Evolutionary conservation across 257 asterid genomes (phyloP), one percentile per base, ranked within the genome.

Genomic region (Pogostemon cablin): DNA sequence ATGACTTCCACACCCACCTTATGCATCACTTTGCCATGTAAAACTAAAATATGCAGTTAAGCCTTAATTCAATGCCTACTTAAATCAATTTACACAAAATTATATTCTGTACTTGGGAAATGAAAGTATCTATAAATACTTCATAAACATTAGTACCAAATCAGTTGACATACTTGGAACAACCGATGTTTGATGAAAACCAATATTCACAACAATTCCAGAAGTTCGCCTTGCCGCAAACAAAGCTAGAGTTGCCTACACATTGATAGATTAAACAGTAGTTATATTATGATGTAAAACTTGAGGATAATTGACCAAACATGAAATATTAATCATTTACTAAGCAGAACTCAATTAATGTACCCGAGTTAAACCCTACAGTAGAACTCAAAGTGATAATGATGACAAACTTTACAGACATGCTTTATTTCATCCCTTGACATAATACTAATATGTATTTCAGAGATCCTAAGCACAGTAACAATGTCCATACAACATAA

Each of bases 201-300:
- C 99, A 75, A 91, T 82, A 81, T 93, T 93, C 71, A 93, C 95
- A 67, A 89, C 95, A 78, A 93, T 87, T 80, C 99, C 99, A 20
- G 96, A 93, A 49, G 87, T 87, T 71, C 89, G 74, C 79, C 84
- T 86, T 47, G 99, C 98, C 6, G 99, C 93, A 76, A 93, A 86
- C 82, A 91, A 83, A 79, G 98, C 95, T 85, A 93, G 83, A 75
- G 90, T 85, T 41, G 96, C 99, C 99, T 93, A 65, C 75, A 83
- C 39, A 68, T 68, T 38, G 58, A 72, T 15, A 48, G 71, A 47
- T 32, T 58, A 66, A 43, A 32, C 41, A 32, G 55, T 8, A 62
- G 47, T 40, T 46, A 71, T 58, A 56, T 58, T 61, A 63, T 49
- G 79, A 61, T 39, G 54, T 38, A 39, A 62, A 40, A 41, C 68